Percentiles rank a stretch among this genome's conserved stretches.
Evolutionary conservation across 148 eudicot species (phyloP).

Genomic region (Hydrangea macrophylla): DNA sequence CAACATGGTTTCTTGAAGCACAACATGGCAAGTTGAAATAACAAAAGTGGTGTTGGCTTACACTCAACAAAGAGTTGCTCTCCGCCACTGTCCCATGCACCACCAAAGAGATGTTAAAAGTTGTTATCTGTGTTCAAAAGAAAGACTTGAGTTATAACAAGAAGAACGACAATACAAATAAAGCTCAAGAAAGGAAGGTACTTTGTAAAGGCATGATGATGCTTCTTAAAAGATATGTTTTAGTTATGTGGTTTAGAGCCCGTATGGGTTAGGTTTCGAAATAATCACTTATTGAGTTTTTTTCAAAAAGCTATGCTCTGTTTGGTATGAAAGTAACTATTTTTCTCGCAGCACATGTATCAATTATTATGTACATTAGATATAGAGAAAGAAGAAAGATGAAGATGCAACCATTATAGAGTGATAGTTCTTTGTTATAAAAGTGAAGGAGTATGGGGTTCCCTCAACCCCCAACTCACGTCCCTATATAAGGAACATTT

Average conservation of each 20-base stretch:
- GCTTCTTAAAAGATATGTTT: neutral
- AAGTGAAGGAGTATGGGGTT: too few relatives aligned
- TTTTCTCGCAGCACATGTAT: too few relatives aligned
- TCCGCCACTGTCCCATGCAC: constrained; percentile 88
- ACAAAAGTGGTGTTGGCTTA: constrained; percentile 38
- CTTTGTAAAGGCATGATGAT: neutral
- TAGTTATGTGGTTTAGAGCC: too few relatives aligned
- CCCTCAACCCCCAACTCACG: too few relatives aligned
- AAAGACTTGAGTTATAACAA: neutral
- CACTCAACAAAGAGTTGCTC: constrained; percentile 49
- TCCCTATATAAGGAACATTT: too few relatives aligned
- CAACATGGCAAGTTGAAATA: neutral
- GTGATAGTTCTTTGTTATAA: too few relatives aligned
- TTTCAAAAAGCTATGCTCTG: neutral
- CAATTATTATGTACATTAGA: too few relatives aligned
- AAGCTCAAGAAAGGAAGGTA: neutral
- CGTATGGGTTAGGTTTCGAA: neutral
- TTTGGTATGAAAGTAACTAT: too few relatives aligned
- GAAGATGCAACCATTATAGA: too few relatives aligned
- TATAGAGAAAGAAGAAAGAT: too few relatives aligned
- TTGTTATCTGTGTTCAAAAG: constrained; percentile 42
- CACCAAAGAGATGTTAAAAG: constrained; percentile 85
- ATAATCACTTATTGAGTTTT: neutral
- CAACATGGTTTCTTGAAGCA: neutral
- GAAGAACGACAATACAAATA: neutral